Percentiles rank a stretch among this genome's conserved stretches.
These are phyloP conservation scores for Hansenula lynferdii DNA, from an alignment of 1,139 yeast genomes.

Conservation along the genomic window DNA sequence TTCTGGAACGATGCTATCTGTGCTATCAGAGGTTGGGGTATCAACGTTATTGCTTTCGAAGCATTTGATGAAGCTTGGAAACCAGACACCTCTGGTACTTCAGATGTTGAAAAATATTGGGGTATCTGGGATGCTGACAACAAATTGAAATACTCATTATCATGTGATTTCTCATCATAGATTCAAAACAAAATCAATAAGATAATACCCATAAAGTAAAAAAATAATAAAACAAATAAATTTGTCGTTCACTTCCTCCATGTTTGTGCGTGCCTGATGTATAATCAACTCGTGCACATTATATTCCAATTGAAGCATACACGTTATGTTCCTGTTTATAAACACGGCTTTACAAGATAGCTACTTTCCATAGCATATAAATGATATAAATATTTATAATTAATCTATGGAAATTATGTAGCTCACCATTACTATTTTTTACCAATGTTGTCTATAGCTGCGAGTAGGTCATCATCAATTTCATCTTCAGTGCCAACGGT, in stretches of 20 bases:
- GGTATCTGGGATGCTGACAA: conserved; percentile 70
- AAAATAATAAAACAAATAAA: too few species aligned
- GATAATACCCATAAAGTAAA: too few species aligned
- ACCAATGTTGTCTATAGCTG: conserved; percentile 38
- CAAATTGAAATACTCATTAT: conserved; percentile 52
- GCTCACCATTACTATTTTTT: conserved; percentile 5
- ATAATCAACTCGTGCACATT: too few species aligned
- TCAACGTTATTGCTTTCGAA: conserved; percentile 88
- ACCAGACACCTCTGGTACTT: conserved; percentile 81
- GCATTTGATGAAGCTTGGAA: conserved; percentile 97
- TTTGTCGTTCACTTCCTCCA: too few species aligned
- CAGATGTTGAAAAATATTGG: conserved; percentile 89
- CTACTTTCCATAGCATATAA: too few species aligned
- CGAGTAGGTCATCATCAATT: conserved; percentile 32
- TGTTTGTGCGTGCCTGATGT: too few species aligned
- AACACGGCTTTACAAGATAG: too few species aligned
- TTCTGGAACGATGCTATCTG: conserved; percentile 89
- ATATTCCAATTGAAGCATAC: too few species aligned
- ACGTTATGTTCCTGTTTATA: too few species aligned
- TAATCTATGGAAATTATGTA: neutral
- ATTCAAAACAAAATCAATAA: neutral
- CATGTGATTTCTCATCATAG: conserved; percentile 42
- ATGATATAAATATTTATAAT: neutral
- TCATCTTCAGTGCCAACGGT: conserved; percentile 17
- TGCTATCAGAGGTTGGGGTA: conserved; percentile 93